Evolutionary conservation across 805 yeast genomes (phyloP), one percentile per base, ranked within the genome.

Genomic region (Debaryomyces tyrocola): DNA sequence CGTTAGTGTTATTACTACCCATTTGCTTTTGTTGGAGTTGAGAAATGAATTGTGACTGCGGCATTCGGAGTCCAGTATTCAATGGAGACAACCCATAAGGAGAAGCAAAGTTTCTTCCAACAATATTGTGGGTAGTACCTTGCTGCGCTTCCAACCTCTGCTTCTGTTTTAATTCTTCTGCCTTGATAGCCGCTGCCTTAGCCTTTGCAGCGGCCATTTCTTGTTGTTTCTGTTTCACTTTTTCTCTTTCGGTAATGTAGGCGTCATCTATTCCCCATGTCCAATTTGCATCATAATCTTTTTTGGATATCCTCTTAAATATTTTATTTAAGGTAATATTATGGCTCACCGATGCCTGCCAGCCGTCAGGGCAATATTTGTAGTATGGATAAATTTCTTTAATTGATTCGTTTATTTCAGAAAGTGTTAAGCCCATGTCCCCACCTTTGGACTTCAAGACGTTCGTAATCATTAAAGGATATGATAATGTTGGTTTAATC

Each of bases 301-400:
- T 85, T 33, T 90, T 82, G 44, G 42, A 47, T 12, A 87, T 84
- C 59, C 87, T 87, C 44, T 81, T 76, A 70, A 92, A 94, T 6
- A 92, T 84, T 67, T 89, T 90, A 67, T 90, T 90, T 54, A 90
- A 74, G 18, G 92, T 85, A 34, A 94, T 73, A 57, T 90, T 91
- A 67, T 94, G 99, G 43, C 95, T 79, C 15, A 94, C 96, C 0
- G 95, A 83, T 59, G 88, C 85, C 69, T 94, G 99, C 99, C 99
- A 94, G 2, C 98, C 98, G 64, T 90, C 96, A 0, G 96, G 92
- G 58, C 97, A 91, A 66, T 89, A 92, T 57, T 84, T 80, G 68
- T 89, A 94, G 69, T 88, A 94, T 2, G 98, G 98, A 66, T 86
- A 92, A 10, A 87, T 65, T 37, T 88, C 95, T 64, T 87, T 87